phyloP scores from a whole-genome alignment of 2,329 filamentous ascomycete genomes.

The Pleoardoris graminearum region DNA sequence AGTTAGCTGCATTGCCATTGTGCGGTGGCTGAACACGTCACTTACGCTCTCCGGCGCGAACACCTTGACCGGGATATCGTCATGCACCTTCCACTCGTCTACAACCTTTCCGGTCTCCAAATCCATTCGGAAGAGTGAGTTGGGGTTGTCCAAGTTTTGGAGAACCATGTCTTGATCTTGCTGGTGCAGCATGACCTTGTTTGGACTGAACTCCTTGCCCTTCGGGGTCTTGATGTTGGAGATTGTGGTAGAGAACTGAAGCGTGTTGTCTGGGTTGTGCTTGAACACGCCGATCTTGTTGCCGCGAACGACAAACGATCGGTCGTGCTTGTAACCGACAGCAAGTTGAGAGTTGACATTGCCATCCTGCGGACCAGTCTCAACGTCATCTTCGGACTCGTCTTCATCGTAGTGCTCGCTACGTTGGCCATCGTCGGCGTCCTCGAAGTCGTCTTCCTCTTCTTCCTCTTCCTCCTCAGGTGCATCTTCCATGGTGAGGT shows the following conservation, averaged over 20 bases:
- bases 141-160: constrained; percentile 79
- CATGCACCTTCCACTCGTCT: constrained; percentile 97
- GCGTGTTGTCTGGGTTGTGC: constrained; percentile 86
- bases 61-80: constrained; percentile 88
- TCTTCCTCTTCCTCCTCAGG: constrained; percentile 58
- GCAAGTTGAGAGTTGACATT: constrained; percentile 93
- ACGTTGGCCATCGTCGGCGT: constrained; percentile 64
- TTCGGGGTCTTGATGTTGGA: constrained; percentile 89
- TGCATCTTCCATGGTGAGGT: constrained; percentile 86
- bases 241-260: constrained; percentile 96
- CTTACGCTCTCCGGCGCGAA: constrained; percentile 85
- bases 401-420: constrained; percentile 76
- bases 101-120: constrained; percentile 97
- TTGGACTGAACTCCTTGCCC: constrained; percentile 82
- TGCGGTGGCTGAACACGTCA: too few relatives aligned
- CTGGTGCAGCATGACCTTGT: constrained; percentile 94
- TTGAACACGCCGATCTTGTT: constrained; percentile 99
- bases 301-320: constrained; percentile 94
- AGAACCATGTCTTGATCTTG: constrained; percentile 89
- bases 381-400: constrained; percentile 78
- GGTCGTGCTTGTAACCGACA: constrained; percentile 94
- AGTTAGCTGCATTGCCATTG: constrained; percentile 26
- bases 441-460: constrained; percentile 65
- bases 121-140: constrained; percentile 96
- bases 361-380: constrained; percentile 69